Conservation (phyloP, 345 rosid genomes). For the Populus tremula region DNA sequence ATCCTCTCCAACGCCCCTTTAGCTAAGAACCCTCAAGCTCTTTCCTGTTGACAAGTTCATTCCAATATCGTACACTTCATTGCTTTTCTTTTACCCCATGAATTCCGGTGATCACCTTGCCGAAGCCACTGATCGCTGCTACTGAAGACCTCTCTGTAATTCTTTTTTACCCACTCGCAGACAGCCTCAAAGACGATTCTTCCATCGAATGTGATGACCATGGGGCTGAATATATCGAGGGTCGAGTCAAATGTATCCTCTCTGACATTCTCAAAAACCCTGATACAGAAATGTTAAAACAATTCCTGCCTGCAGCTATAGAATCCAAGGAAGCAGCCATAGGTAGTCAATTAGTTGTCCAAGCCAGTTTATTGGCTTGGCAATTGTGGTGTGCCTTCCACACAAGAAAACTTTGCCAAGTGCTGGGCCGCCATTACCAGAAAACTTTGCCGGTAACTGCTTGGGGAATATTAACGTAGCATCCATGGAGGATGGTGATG, state of each 20-base stretch:
- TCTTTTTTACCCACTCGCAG: constrained; percentile 11
- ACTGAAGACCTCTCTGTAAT: too few species aligned
- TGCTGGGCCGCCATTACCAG: constrained; percentile 30
- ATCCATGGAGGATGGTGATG: too few species aligned
- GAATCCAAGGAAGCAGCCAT: constrained; percentile 3
- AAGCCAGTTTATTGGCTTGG: too few species aligned
- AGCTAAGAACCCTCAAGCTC: constrained; percentile 1
- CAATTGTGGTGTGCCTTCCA: too few species aligned
- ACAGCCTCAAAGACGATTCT: constrained; percentile 6
- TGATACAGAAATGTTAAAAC: not conserved
- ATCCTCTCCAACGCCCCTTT: constrained; percentile 4
- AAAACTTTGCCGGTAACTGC: constrained; percentile 9
- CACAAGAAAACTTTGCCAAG: not conserved
- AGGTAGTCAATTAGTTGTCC: not conserved
- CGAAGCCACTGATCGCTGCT: constrained; percentile 8
- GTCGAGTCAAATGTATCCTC: constrained; percentile 21
- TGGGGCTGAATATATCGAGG: constrained; percentile 37
- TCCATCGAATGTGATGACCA: constrained; percentile 40
- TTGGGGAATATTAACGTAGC: not conserved
- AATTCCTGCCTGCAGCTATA: constrained; percentile 25
- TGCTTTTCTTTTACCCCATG: not conserved
- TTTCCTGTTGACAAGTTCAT: not conserved
- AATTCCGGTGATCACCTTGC: too few species aligned
- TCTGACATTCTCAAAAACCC: constrained; percentile 28
- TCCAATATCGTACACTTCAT: not conserved